Evolutionary conservation across 177 flowering plant genomes (phyloP), one percentile per base, ranked within the genome.

Genomic region (Vitis hybrid): DNA sequence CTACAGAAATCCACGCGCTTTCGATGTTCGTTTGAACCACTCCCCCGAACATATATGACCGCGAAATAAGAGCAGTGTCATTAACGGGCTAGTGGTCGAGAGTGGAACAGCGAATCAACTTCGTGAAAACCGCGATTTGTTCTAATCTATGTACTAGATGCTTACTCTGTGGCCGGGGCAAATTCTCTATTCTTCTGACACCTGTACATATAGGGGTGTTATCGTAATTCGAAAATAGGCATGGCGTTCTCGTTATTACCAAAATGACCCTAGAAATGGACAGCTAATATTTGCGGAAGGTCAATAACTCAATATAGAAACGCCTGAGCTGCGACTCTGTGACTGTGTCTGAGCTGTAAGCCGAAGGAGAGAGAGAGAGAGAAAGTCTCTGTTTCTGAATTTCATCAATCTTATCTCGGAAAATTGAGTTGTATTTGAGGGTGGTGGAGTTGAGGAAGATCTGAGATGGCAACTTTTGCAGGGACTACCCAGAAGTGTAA

Each of bases 401-500:
- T 30, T 46, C 35, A 6, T 13, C 11, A 3, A 40, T 60, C n/a
- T 19, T 60, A n/a, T 11, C 40, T 4, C 5, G 49, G 24, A 40
- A 11, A 35, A 46, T 10, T 46, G 8, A 19, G 32, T 30, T 30
- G 4, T 30, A 30, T 30, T 30, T 30, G 32, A 30, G 32, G 32
- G 32, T 30, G 32, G 32, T 30, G 46, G 18, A 52, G 15, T 40
- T 40, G 48, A 30, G 32, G 32, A 40, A 40, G 48, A 40, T 40
- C 48, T 40, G 48, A 19, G 73, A 90, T 90, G 95, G 88, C 91
- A 64, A 78, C 81, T 14, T 90, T 79, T 85, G 85, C 75, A 75
- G 97, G 95, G 52, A 92, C 97, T 19, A 90, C 93, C 60, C 90
- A 92, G 83, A 92, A 92, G 72, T 92, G 97, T 54, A 87, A 82